Base-by-base conservation (phyloP, 2,329 filamentous ascomycete species). In the Purpureocillium lavendulum region DNA sequence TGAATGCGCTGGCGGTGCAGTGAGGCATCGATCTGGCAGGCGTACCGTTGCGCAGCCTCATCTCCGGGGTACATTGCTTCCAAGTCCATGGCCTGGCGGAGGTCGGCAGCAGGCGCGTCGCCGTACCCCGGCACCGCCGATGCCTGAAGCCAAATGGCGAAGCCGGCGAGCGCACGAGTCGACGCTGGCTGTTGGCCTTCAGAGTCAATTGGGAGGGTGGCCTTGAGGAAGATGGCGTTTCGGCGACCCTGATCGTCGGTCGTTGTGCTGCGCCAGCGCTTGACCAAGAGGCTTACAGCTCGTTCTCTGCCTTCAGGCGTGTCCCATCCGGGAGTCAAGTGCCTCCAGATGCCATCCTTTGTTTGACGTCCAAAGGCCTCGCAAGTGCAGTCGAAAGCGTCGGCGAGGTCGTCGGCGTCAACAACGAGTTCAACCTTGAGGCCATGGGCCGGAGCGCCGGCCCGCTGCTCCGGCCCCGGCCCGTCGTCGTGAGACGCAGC, bases 241-340 rank as follows among this genome's bases (percentile, higher is more conserved):
- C 62, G 60, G 8, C 65, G 50, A n/a, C 71, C 69, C 29, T 62
- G 45, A 8, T 54, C 57, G 52, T 74, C 66, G 9, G 42, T 55
- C 3, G 61, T 64, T 4, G 56, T 58, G 1, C 33, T 40, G 2
- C 44, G 40, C 64, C 66, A 77, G 17, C 67, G 64, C 29, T 62
- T 46, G 3, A 57, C 51, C 43, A 75, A 48, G 12, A 61, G 61
- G 9, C 53, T 51, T 2, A 59, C 60, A 18, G 59, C 62, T 2
- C 48, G 49, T 0, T 49, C 49, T 18, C 52, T 58, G 10, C 73
- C 74, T 12, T 61, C 55, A 5, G 66, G 57, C 0, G 68, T 73
- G 29, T 77, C 65, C 73, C 74, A 79, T 14, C 61, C 68, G 0
- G 74, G 74, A 42, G 74, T 74, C 56, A 71, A 61, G 43, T 59